These are phyloP conservation scores for Benincasa hispida DNA, from an alignment of 306 rosid genomes.

Conservation along the genomic window DNA sequence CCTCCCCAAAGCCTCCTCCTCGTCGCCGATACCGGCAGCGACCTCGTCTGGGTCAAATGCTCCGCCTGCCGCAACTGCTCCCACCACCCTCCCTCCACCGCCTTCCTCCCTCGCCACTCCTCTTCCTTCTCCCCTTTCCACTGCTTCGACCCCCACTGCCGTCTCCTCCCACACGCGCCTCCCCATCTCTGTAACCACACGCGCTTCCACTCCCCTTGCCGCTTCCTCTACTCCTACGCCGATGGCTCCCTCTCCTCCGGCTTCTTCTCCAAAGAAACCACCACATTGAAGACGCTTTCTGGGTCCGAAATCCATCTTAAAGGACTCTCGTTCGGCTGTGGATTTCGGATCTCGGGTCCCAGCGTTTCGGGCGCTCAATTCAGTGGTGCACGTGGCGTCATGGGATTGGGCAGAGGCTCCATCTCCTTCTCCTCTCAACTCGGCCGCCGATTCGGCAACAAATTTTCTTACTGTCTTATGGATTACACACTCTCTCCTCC, in stretches of 20 bases:
- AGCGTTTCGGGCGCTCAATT: conserved; percentile 43
- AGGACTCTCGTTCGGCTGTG: conserved; percentile 43
- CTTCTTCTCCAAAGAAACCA: conserved; percentile 48
- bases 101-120: conserved; percentile 55
- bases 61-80: conserved; percentile 47
- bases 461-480: conserved; percentile 60
- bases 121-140: conserved; percentile 44
- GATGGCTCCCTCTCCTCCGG: conserved; percentile 52
- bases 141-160: conserved; percentile 42
- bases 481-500: conserved; percentile 69
- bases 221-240: conserved; percentile 45
- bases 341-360: conserved; percentile 43
- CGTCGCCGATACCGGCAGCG: conserved; percentile 69
- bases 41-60: conserved; percentile 70
- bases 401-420: conserved; percentile 70
- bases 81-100: conserved; percentile 20
- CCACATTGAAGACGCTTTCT: conserved; percentile 32
- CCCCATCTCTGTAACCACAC: conserved; percentile 27
- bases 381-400: conserved; percentile 59
- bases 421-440: conserved; percentile 58
- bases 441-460: conserved; percentile 43
- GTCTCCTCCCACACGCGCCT: conserved; percentile 37
- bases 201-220: conserved; percentile 49
- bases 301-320: conserved; percentile 3
- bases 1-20: conserved; percentile 64